These are phyloP conservation scores for Brasilioporus rufonigricans DNA, from an alignment of 768 basidiomycete species.

Conservation along the genomic window DNA sequence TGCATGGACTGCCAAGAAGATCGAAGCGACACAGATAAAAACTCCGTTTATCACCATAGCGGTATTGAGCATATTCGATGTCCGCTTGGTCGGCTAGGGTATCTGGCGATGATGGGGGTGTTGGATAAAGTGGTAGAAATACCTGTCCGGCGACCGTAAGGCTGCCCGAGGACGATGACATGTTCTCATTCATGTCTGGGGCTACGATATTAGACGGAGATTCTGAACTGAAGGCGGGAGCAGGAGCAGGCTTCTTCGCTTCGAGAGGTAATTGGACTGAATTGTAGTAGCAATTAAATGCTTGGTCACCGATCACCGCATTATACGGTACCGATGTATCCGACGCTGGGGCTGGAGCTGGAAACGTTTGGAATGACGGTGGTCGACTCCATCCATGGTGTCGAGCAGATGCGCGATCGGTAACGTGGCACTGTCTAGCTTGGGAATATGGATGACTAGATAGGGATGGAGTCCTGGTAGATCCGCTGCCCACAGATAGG, in stretches of 20 bases:
- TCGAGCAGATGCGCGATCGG: constrained; percentile 12
- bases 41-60: constrained; percentile 17
- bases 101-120: neutral
- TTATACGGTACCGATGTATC: neutral
- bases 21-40: constrained; percentile 29
- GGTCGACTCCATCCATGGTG: constrained; percentile 3
- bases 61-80: constrained; percentile 21
- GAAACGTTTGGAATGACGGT: neutral
- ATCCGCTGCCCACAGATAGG: constrained; percentile 5
- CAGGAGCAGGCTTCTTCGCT: neutral
- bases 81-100: constrained; percentile 16
- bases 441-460: constrained; percentile 16
- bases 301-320: neutral
- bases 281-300: neutral
- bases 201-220: constrained; percentile 1
- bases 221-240: neutral
- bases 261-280: neutral
- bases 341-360: neutral
- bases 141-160: neutral
- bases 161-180: neutral
- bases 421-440: constrained; percentile 10
- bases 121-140: neutral
- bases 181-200: neutral
- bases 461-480: neutral
- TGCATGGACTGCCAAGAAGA: constrained; percentile 23